A percentile compares a stretch with the other conserved stretches of the same genome.
These are phyloP conservation scores for Globisporangium lucens DNA, from an alignment of 352 stramenopile species.

Conservation along the genomic window DNA sequence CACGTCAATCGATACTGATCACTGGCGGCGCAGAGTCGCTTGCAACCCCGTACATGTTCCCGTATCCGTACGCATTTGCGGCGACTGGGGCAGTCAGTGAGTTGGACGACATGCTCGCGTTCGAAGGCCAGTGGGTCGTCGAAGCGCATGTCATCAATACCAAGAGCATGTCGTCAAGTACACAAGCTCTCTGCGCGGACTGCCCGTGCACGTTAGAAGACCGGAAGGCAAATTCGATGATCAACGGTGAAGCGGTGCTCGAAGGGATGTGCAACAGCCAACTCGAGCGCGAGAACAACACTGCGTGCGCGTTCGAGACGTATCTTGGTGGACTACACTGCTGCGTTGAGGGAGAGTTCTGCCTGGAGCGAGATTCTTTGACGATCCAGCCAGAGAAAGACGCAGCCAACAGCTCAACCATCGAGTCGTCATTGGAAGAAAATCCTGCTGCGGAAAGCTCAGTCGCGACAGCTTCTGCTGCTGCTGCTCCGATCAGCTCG, in stretches of 20 bases:
- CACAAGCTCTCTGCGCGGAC: neutral
- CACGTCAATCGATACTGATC: conserved; percentile 11
- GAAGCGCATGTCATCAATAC: conserved; percentile 15
- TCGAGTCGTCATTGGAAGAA: neutral
- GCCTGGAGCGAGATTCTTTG: conserved; percentile 10
- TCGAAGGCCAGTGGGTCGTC: conserved; percentile 11
- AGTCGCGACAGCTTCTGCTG: neutral
- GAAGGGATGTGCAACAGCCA: conserved; percentile 5
- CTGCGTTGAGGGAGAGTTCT: conserved; percentile 14
- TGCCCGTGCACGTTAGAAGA: conserved; percentile 15
- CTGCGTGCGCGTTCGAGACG: conserved; percentile 14
- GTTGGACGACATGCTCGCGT: neutral
- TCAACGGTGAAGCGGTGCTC: conserved; percentile 10
- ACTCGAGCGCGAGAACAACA: conserved; percentile 11
- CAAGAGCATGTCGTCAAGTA: conserved; percentile 3
- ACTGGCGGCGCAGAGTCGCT: conserved; percentile 3
- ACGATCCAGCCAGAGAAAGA: conserved; percentile 2
- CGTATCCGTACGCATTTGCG: conserved; percentile 11
- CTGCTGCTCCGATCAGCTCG: conserved; percentile 7
- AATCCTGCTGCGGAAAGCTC: neutral
- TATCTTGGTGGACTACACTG: conserved; percentile 14
- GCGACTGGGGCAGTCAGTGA: neutral
- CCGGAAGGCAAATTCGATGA: conserved; percentile 11
- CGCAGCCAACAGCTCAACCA: neutral
- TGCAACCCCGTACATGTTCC: neutral